Base-by-base conservation (phyloP, 805 yeast species). In the Candida chauliodis region DNA sequence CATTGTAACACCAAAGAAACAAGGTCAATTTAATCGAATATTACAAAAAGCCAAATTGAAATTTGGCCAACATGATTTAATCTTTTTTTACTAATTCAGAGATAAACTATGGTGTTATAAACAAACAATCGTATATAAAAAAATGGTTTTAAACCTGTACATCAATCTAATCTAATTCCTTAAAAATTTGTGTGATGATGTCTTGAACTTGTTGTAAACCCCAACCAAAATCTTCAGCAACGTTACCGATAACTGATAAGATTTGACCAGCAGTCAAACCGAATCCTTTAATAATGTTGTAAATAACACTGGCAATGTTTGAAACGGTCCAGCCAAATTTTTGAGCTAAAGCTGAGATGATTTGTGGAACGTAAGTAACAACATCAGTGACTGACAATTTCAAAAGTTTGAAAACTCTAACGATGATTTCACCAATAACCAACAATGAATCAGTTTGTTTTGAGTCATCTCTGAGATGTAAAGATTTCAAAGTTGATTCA, bases 181-280 rank as follows among this genome's bases (percentile, higher is more conserved):
- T 25, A 9, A 25, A 25, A 25, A 25, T 25, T 25, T 25, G 7
- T 6, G 11, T 5, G 13, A 25, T 25, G 28, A 25, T 25, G 10
- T 25, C 8, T 25, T 25, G 8, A 9, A 25, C 14, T 25, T 25
- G 28, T 25, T 25, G 14, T 6, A 25, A 25, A 10, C 28, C 28
- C 28, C 28, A 25, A n/a, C 28, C 28, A 15, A 25, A 25, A 25
- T 25, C 28, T 25, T 25, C 28, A 25, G 28, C 28, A 25, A 25
- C 13, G 10, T 25, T 25, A 25, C 28, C 28, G 9, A 25, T 25
- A 9, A 25, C 5, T 10, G 28, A 25, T n/a, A 25, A 25, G 13
- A 25, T 9, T 6, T 25, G 15, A 25, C 8, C 28, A 25, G 13
- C 28, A 11, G 10, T 25, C 28, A 25, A 25, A n/a, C 28, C 13